phyloP scores from a whole-genome alignment of 1,284 basidiomycete genomes.

The Peniophora sp. region DNA sequence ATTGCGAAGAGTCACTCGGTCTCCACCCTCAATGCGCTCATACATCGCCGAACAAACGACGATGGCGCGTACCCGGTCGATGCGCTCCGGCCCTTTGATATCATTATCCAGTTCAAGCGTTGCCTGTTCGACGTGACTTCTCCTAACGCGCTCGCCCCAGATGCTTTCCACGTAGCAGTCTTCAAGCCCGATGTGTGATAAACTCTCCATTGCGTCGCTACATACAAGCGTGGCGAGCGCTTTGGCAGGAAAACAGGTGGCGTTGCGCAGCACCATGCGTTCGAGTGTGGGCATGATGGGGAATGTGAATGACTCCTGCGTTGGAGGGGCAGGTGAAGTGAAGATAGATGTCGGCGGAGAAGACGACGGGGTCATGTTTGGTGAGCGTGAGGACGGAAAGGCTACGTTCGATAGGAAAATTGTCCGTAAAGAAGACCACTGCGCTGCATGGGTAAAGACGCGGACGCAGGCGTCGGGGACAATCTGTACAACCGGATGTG shows the following conservation, averaged over 20 bases:
- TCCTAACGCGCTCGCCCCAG: slow-evolving; percentile 40
- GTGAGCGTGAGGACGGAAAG: slow-evolving; percentile 13
- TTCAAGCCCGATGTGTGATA: slow-evolving; percentile 35
- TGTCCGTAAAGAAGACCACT: slow-evolving; percentile 35
- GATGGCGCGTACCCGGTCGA: neutral
- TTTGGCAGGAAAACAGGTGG: slow-evolving; percentile 33
- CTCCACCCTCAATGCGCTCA: neutral
- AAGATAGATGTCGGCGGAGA: neutral
- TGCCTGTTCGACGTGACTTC: slow-evolving; percentile 31
- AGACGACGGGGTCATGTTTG: slow-evolving; percentile 3
- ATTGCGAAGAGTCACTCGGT: neutral
- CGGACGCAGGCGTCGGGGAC: slow-evolving; percentile 33
- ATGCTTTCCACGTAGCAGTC: slow-evolving; percentile 50
- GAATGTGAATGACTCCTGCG: slow-evolving; percentile 18
- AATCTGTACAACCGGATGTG: slow-evolving; percentile 26
- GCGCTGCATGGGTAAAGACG: slow-evolving; percentile 34
- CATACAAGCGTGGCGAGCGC: slow-evolving; percentile 31
- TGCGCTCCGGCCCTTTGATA: neutral
- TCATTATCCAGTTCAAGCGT: slow-evolving; percentile 10
- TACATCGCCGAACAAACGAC: neutral
- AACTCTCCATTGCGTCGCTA: slow-evolving; percentile 16
- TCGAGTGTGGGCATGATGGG: slow-evolving; percentile 30
- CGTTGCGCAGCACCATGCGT: slow-evolving; percentile 38
- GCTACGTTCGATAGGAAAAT: slow-evolving; percentile 39
- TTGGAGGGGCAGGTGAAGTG: slow-evolving; percentile 19